Base-by-base conservation (phyloP, 2,329 filamentous ascomycete species). In the Clarireedia monteithiana region DNA sequence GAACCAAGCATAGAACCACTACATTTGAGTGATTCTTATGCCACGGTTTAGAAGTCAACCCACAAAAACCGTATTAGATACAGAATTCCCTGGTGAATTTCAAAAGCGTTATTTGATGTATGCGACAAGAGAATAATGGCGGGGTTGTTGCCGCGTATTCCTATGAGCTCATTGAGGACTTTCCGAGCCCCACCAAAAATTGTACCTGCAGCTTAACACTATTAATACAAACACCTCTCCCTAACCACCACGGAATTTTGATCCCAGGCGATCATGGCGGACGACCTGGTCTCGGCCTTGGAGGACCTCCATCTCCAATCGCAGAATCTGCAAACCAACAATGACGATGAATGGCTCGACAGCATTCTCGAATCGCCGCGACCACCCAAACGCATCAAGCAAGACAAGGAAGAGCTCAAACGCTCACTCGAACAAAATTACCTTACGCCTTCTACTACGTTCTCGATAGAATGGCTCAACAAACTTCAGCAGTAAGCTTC, bases 381-480 rank as follows among this genome's bases (percentile, higher is more conserved):
- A 51, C 77, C 77, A 48, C 74, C 73, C 53, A 80, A 81, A 71
- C 73, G 76, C 12, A 60, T 66, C 4, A 69, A 68, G 61, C 80
- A 77, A 70, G 77, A 79, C 71, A 77, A 78, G 40, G 76, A 83
- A n/a, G 78, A 79, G 34, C 74, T 92, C 58, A 89, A 89, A 71
- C 74, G 75, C 47, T 78, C 84, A 59, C 79, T 97, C 5, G 90
- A 95, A 72, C 68, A 79, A 54, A 84, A 88, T 48, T 94, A 92
- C 66, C 76, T 99, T 26, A 83, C 82, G 2, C 92, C 94, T 0
- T 89, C 89, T 1, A 79, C 84, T 5, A 80, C 81, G 2, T 96
- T 99, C 74, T 90, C 85, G 36, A 76, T 82, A 4, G 84, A 87
- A 67, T 97, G 94, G 91, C 80, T 99, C 58, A 91, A 96, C 70